Evolutionary conservation across 2,329 filamentous ascomycete species (phyloP), one percentile per base, ranked within the genome.

Genomic region (Colletotrichum chlorophyti): DNA sequence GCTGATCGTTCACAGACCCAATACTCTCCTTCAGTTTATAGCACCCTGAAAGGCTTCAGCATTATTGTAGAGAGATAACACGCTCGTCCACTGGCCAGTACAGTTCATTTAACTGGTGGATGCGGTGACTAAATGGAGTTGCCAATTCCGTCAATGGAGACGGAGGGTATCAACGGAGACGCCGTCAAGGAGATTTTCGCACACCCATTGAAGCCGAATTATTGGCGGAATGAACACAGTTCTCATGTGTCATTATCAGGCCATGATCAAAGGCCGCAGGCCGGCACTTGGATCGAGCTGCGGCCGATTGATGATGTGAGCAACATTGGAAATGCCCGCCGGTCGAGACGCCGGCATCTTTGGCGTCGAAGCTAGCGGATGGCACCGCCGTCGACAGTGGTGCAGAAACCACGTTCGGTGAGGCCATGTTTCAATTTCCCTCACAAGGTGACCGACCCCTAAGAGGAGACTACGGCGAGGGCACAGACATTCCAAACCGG

Each of bases 341-440:
- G 37, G 43, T 42, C 41, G 24, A 41, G 41, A 17, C 49, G 54
- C 42, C 41, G 37, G 42, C 35, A 37, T 41, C 24, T 42, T 42
- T 54, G 50, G 55, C 42, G 37, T 37, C 24, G 26, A 43, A 29
- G 34, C 34, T 54, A 37, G 24, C 48, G n/a, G 50, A 38, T 32
- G 47, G 32, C 43, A 24, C 21, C 31, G 29, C 37, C 45, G 55
- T 59, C 26, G 31, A 51, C 55, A 45, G 32, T 51, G 43, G 49
- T 50, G 51, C 57, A 60, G 51, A 60, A 60, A 43, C 38, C n/a
- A 32, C 57, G 38, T 50, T 45, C 38, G 43, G n/a, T 32, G 45
- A 50, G 41, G 53, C 46, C 46, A 41, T 58, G 58, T 58, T 60
- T 60, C 58, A 60, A 60, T 60, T 47, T 58, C 53, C 40, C 42